Percentiles rank a stretch among this genome's conserved stretches.
phyloP scores from a whole-genome alignment of 176 grass and related monocot genomes.

The Coix lacrymajobi region DNA sequence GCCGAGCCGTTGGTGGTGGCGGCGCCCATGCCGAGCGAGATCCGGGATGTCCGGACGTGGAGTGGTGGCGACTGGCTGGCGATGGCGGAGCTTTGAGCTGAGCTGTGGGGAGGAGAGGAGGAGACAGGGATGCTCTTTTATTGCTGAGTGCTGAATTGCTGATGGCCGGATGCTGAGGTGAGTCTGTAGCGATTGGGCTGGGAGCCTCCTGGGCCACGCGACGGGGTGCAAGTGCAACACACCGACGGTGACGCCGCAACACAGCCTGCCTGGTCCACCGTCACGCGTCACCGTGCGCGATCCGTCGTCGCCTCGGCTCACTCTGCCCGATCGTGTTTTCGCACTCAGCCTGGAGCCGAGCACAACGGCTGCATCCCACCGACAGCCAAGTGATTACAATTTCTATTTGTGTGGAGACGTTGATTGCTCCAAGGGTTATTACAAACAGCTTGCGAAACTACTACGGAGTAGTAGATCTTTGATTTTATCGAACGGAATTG shows the following conservation, averaged over 20 bases:
- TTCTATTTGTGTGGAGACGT: not conserved
- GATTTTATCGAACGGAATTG: not conserved
- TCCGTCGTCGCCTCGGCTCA: not conserved
- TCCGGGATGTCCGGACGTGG: slow-evolving; percentile 7
- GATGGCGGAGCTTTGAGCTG: slow-evolving; percentile 21
- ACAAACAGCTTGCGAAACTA: not conserved
- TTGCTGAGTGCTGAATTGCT: too few species aligned
- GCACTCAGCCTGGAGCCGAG: not conserved
- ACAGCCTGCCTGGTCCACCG: slow-evolving; percentile 1
- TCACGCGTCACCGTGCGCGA: not conserved
- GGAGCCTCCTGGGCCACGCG: not conserved
- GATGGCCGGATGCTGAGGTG: too few species aligned
- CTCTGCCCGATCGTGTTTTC: not conserved
- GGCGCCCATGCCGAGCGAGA: slow-evolving; percentile 44
- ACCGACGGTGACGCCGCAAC: slow-evolving; percentile 36
- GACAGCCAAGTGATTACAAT: not conserved
- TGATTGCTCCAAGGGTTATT: too few species aligned
- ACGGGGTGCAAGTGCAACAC: too few species aligned
- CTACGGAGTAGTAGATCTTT: not conserved
- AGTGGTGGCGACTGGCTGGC: not conserved
- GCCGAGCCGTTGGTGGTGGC: slow-evolving; percentile 48
- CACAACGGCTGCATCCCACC: slow-evolving; percentile 5
- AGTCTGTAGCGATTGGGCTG: not conserved
- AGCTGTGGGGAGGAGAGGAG: not conserved
- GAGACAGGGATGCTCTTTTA: slow-evolving; percentile 12